Evolutionary conservation across 306 rosid genomes (phyloP).

Genomic region (Crotalaria pallida): DNA sequence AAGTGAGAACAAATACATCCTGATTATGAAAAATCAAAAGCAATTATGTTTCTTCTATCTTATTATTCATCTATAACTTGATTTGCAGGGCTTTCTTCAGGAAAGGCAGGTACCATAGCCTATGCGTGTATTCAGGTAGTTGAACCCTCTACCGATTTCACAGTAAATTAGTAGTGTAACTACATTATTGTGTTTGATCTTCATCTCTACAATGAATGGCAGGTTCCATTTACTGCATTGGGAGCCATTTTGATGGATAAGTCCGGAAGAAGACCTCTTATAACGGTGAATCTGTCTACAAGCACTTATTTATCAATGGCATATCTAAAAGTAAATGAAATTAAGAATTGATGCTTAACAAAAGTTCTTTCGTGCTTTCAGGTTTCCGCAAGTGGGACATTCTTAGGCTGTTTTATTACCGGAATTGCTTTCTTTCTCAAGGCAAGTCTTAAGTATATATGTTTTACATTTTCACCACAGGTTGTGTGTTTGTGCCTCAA

Average conservation of each 20-base stretch:
- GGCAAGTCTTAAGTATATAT: conserved; percentile 25
- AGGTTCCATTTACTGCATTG: conserved; percentile 61
- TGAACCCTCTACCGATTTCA: background rate
- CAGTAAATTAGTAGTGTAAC: background rate
- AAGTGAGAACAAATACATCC: conserved; percentile 4
- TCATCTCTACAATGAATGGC: conserved; percentile 7
- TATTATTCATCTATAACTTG: background rate
- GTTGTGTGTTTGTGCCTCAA: background rate
- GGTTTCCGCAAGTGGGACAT: conserved; percentile 65
- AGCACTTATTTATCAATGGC: background rate
- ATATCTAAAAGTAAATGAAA: background rate
- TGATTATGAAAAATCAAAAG: background rate
- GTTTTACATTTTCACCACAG: background rate
- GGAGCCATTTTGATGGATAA: conserved; percentile 66
- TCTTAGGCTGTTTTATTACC: conserved; percentile 52
- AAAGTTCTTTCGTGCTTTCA: conserved; percentile 2
- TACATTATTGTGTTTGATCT: conserved; percentile 4
- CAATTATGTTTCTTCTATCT: background rate
- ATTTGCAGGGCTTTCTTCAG: conserved; percentile 55
- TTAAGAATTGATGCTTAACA: background rate
- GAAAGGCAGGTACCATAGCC: conserved; percentile 58
- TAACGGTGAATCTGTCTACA: conserved; percentile 36
- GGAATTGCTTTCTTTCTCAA: conserved; percentile 58
- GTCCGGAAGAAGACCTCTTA: conserved; percentile 66
- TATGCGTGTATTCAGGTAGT: conserved; percentile 66